A percentile compares a stretch with the other conserved stretches of the same genome.
These are phyloP conservation scores for Cadophora luteo-olivacea DNA, from an alignment of 2,329 filamentous ascomycete species.

Conservation along the genomic window DNA sequence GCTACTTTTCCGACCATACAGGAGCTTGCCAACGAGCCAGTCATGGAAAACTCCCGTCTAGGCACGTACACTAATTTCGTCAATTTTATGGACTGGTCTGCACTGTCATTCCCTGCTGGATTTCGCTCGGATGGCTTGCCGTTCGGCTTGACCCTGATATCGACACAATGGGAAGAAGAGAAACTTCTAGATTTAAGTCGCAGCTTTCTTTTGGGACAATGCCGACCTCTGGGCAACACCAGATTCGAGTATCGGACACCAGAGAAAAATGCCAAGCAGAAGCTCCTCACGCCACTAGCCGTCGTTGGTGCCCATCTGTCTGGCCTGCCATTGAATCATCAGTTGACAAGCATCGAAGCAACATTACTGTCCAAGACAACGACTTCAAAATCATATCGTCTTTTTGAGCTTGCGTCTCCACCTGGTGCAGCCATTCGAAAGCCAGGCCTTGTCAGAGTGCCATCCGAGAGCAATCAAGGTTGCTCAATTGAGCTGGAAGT, in stretches of 20 bases:
- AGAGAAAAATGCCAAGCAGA: neutral
- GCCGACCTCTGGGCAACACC: constrained; percentile 5
- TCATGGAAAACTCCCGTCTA: constrained; percentile 59
- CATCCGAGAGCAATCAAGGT: neutral
- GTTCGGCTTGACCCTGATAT: constrained; percentile 19
- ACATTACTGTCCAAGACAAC: neutral
- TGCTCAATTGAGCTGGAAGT: constrained; percentile 13
- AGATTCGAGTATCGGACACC: neutral
- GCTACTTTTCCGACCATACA: constrained; percentile 59
- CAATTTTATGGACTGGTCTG: constrained; percentile 65
- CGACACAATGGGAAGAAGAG: constrained; percentile 20
- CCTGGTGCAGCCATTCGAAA: constrained; percentile 7
- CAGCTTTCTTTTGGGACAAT: neutral
- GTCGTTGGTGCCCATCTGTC: constrained; percentile 20
- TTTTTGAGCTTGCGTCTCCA: constrained; percentile 17
- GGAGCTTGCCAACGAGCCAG: constrained; percentile 57
- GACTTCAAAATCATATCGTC: constrained; percentile 11
- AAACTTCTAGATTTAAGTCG: constrained; percentile 11
- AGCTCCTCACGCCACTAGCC: constrained; percentile 4
- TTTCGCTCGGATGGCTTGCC: constrained; percentile 15
- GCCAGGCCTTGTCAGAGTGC: constrained; percentile 12
- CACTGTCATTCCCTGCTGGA: constrained; percentile 42
- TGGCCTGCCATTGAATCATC: constrained; percentile 18
- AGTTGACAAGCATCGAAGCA: constrained; percentile 6
- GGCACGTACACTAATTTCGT: constrained; percentile 66